Percentiles rank a stretch among this genome's conserved stretches.
Conservation (phyloP, 176 grass and related monocot species). For the Aegilops tauschii region DNA sequence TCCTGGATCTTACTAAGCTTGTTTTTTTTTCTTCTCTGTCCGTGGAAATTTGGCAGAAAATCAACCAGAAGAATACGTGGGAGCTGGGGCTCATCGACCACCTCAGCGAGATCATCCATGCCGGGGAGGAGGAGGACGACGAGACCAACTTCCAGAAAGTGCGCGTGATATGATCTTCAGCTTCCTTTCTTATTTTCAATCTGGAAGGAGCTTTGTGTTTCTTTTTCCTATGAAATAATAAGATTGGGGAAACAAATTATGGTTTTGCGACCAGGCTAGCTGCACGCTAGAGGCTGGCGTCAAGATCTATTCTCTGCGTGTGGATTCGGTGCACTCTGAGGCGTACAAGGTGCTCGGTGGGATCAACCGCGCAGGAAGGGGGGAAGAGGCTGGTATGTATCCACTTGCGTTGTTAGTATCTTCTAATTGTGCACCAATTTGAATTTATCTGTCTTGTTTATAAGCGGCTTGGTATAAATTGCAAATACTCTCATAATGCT, state of each 20-base stretch:
- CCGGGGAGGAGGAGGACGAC: constrained; percentile 65
- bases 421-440: neutral
- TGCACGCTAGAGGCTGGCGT: constrained; percentile 92
- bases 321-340: constrained; percentile 90
- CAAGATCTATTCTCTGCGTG: constrained; percentile 93
- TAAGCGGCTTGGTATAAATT: neutral
- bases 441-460: neutral
- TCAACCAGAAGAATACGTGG: constrained; percentile 99
- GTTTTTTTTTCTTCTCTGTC: neutral
- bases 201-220: neutral
- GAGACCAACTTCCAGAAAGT: constrained; percentile 99
- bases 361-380: constrained; percentile 85
- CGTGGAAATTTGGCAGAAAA: constrained; percentile 57
- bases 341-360: constrained; percentile 96
- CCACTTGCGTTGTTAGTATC: neutral
- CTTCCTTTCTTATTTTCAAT: constrained; percentile 5
- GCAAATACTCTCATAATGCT: constrained; percentile 1
- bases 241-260: constrained; percentile 6
- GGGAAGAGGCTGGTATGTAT: constrained; percentile 61
- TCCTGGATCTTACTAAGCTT: neutral
- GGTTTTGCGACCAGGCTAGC: constrained; percentile 56
- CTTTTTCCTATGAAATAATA: constrained; percentile 8
- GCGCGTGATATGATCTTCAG: neutral
- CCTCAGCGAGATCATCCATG: constrained; percentile 80
- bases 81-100: constrained; percentile 91